These are phyloP conservation scores for Asterophora lycoperdoides DNA, from an alignment of 768 basidiomycete species.

Conservation along the genomic window DNA sequence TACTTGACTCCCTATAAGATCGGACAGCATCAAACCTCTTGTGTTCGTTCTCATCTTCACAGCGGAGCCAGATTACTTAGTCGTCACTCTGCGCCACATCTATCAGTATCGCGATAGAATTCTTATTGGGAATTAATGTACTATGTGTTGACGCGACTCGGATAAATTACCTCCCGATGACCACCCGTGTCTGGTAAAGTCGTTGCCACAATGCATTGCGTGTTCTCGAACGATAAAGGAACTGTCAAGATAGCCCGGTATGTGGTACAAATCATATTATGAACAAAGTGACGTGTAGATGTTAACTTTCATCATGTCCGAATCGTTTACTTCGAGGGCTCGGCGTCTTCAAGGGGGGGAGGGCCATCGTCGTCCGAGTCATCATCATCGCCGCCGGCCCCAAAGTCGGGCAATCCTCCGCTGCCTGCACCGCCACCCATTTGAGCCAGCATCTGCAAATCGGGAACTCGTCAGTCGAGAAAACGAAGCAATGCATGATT, in stretches of 20 bases:
- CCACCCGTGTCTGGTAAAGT: too few relatives aligned
- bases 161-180: too few relatives aligned
- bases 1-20: too few relatives aligned
- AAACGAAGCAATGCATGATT: not conserved
- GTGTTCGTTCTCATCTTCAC: too few relatives aligned
- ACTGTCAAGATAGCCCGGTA: not conserved
- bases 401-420: conserved; percentile 20
- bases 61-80: too few relatives aligned
- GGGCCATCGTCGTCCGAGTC: conserved; percentile 66
- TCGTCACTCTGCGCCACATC: too few relatives aligned
- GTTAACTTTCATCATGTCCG: not conserved
- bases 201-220: not conserved
- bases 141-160: too few relatives aligned
- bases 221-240: not conserved
- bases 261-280: conserved; percentile 8
- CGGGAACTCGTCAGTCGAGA: not conserved
- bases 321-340: conserved; percentile 36
- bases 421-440: conserved; percentile 30
- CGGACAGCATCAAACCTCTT: too few relatives aligned
- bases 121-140: too few relatives aligned
- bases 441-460: conserved; percentile 46
- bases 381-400: conserved; percentile 35
- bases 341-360: conserved; percentile 75
- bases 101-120: too few relatives aligned
- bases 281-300: conserved; percentile 7